Evolutionary conservation across 345 rosid species (phyloP).

Genomic region (Eutrema heterophyllum): DNA sequence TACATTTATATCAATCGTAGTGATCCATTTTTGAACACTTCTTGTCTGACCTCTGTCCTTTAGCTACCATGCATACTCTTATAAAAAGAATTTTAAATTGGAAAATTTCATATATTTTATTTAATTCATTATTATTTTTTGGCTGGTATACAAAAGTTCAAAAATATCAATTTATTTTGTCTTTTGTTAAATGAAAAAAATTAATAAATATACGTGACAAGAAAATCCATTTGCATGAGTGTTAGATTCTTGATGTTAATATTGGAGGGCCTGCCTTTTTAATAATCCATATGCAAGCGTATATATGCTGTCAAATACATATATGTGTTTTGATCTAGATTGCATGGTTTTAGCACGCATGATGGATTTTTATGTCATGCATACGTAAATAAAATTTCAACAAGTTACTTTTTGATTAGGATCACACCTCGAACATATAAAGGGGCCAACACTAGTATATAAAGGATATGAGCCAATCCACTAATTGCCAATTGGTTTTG

Average conservation of each 20-base stretch:
- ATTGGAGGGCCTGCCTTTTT: slow-evolving; percentile 17
- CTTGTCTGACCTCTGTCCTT: slow-evolving; percentile 25
- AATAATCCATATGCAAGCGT: not conserved
- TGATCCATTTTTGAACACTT: slow-evolving; percentile 27
- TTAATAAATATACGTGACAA: slow-evolving; percentile 12
- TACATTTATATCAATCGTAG: slow-evolving; percentile 13
- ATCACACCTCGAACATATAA: too few relatives aligned
- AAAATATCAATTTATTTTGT: not conserved
- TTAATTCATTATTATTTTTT: not conserved
- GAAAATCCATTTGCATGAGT: slow-evolving; percentile 20
- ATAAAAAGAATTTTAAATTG: not conserved
- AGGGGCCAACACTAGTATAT: too few relatives aligned
- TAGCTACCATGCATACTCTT: not conserved
- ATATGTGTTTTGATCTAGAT: not conserved
- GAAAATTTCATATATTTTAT: not conserved
- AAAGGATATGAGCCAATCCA: too few relatives aligned
- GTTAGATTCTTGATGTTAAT: slow-evolving; percentile 21
- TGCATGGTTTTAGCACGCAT: not conserved
- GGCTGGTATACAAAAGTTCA: not conserved
- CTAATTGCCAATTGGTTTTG: too few relatives aligned
- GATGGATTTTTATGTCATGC: not conserved
- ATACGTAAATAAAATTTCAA: not conserved
- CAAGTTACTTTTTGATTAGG: too few relatives aligned
- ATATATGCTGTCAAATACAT: not conserved
- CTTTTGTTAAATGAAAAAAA: not conserved